Evolutionary conservation across 2,329 filamentous ascomycete species (phyloP).

Genomic region (Sclerotinia spermophila): DNA sequence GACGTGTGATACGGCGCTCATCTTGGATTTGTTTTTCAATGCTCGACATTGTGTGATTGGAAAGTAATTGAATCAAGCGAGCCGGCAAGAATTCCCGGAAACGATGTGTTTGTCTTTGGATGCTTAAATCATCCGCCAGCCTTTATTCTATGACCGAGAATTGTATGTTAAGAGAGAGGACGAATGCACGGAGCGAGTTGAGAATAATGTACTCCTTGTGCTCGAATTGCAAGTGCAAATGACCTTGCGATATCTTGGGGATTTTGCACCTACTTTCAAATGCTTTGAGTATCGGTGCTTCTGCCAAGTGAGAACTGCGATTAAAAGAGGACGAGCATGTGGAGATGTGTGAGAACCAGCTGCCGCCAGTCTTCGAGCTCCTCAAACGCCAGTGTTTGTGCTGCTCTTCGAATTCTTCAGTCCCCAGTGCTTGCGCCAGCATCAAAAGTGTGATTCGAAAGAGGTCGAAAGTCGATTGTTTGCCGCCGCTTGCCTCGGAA

Average conservation of each 20-base stretch:
- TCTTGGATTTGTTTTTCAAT: neutral
- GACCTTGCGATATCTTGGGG: too few species aligned
- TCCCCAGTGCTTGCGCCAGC: neutral
- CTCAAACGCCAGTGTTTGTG: neutral
- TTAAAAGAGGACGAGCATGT: too few species aligned
- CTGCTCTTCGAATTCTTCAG: neutral
- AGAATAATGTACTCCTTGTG: too few species aligned
- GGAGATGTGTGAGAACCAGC: neutral
- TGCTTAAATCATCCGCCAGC: too few species aligned
- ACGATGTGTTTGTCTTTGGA: neutral
- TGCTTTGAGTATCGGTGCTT: too few species aligned
- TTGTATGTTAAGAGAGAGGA: too few species aligned
- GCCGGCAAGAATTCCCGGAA: neutral
- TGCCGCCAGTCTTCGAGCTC: neutral
- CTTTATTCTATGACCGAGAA: too few species aligned
- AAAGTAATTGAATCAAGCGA: neutral
- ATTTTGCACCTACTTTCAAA: too few species aligned
- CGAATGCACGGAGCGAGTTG: too few species aligned
- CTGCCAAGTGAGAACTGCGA: neutral
- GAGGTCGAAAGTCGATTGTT: neutral
- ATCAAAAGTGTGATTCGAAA: neutral
- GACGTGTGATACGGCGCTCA: neutral
- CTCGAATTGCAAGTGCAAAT: too few species aligned
- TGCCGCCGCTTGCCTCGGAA: neutral
- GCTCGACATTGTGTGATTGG: neutral